phyloP scores from a whole-genome alignment of 2,329 filamentous ascomycete species.

The Pseudogymnoascus verrucosus region DNA sequence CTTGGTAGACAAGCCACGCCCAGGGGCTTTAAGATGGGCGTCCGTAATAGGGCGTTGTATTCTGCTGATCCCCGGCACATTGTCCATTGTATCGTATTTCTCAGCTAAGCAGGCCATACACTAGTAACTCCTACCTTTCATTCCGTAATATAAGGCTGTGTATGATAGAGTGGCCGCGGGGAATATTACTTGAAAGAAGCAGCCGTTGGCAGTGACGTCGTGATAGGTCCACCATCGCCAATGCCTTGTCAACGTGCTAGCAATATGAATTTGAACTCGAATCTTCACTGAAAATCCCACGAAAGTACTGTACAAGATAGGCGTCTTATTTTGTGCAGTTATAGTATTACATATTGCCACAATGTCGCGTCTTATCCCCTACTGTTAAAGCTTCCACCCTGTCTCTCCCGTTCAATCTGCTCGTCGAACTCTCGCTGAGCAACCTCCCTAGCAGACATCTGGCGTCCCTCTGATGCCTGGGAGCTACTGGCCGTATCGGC shows the following conservation, averaged over 20 bases:
- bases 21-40: neutral
- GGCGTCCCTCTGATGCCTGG: neutral
- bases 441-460: neutral
- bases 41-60: neutral
- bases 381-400: constrained; percentile 22
- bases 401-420: constrained; percentile 25
- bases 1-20: too few species aligned
- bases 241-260: neutral
- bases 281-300: neutral
- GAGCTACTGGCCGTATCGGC: neutral
- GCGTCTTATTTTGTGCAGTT: neutral
- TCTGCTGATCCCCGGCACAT: neutral
- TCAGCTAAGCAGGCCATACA: neutral
- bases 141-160: neutral
- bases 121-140: neutral
- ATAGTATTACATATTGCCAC: neutral
- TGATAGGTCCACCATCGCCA: neutral
- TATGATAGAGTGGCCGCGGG: neutral
- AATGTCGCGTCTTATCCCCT: constrained; percentile 15
- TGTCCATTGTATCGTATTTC: neutral
- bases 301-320: neutral
- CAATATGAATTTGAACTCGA: neutral
- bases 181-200: neutral
- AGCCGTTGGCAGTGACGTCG: neutral
- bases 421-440: constrained; percentile 29